phyloP scores from a whole-genome alignment of 2,329 filamentous ascomycete species.

The Fusarium piperis region DNA sequence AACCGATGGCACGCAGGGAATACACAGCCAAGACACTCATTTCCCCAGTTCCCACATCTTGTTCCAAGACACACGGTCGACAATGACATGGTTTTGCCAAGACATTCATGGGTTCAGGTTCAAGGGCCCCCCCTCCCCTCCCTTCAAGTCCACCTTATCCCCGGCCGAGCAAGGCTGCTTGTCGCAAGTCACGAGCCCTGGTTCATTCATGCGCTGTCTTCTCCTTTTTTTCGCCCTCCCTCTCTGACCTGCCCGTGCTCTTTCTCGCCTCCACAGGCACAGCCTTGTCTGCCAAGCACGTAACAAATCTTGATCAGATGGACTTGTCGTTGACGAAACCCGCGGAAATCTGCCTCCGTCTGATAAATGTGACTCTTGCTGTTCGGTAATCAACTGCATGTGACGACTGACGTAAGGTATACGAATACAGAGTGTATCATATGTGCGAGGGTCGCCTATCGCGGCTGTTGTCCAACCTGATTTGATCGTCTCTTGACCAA shows the following conservation, averaged over 20 bases:
- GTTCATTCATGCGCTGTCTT: slow-evolving; percentile 1
- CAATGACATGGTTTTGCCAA: neutral
- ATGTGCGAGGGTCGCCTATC: slow-evolving; percentile 1
- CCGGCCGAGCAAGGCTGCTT: neutral
- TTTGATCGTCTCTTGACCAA: neutral
- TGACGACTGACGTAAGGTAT: slow-evolving; percentile 5
- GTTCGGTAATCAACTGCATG: neutral
- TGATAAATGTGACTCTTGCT: neutral
- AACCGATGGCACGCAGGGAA: neutral
- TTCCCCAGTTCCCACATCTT: neutral
- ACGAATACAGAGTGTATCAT: neutral
- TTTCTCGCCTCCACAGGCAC: neutral
- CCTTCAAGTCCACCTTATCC: slow-evolving; percentile 6
- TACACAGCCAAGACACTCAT: neutral
- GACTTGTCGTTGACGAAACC: neutral
- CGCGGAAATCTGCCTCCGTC: neutral
- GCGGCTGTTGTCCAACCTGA: neutral
- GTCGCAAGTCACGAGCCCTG: neutral
- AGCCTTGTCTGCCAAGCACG: slow-evolving; percentile 1
- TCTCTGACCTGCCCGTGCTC: neutral
- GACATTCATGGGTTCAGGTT: neutral
- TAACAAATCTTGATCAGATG: neutral
- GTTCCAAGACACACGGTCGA: neutral
- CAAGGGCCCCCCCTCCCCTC: neutral
- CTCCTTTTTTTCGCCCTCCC: neutral